These are phyloP conservation scores for Pichia sp. DNA, from an alignment of 1,139 yeast genomes.

Conservation along the genomic window DNA sequence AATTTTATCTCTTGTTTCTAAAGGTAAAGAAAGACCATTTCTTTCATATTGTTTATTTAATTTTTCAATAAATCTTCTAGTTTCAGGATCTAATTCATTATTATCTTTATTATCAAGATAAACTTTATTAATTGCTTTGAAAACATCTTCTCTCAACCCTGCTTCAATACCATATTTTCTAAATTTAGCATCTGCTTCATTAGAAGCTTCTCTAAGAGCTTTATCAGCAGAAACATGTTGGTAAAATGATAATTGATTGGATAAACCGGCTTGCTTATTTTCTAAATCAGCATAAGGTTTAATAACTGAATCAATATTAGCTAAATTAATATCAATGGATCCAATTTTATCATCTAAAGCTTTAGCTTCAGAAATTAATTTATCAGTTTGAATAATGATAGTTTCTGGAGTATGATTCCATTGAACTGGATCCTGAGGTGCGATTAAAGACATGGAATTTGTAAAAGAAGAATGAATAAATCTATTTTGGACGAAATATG, in stretches of 20 bases:
- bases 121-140: constrained; percentile 48
- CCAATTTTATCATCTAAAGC: constrained; percentile 52
- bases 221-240: constrained; percentile 63
- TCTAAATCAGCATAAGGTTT: constrained; percentile 45
- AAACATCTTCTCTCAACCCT: constrained; percentile 63
- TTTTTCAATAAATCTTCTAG: constrained; percentile 52
- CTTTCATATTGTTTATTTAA: constrained; percentile 50
- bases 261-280: constrained; percentile 39
- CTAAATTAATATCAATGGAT: constrained; percentile 32
- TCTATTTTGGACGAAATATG: constrained; percentile 13
- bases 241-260: constrained; percentile 53
- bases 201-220: constrained; percentile 63
- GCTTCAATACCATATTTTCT: constrained; percentile 58
- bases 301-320: constrained; percentile 53
- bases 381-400: constrained; percentile 39
- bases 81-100: constrained; percentile 43
- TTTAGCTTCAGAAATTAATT: constrained; percentile 40
- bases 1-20: constrained; percentile 48
- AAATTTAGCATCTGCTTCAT: constrained; percentile 51
- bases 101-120: constrained; percentile 31
- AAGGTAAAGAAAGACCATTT: constrained; percentile 59
- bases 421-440: constrained; percentile 43
- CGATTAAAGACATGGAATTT: constrained; percentile 23
- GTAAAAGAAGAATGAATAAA: not conserved
- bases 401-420: constrained; percentile 59